phyloP scores from a whole-genome alignment of 208 protist genomes.

The Wallacemonas collosoma region DNA sequence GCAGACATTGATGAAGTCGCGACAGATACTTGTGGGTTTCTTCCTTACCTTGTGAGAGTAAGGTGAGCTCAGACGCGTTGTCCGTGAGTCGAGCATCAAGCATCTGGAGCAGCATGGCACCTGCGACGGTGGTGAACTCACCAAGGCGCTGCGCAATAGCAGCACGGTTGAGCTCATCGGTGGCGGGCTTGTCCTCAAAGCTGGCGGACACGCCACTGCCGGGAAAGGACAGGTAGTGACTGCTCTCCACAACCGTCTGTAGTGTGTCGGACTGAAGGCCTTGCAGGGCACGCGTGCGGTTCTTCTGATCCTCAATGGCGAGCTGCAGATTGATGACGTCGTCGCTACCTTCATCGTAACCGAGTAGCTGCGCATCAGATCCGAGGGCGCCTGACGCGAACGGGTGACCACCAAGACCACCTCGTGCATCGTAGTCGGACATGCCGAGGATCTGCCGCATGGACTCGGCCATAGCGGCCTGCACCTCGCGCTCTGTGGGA shows the following conservation, averaged over 20 bases:
- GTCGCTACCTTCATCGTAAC: conserved; percentile 17
- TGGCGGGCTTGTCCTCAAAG: not conserved
- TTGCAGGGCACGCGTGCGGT: not conserved
- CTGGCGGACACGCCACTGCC: not conserved
- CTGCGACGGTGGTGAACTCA: conserved; percentile 42
- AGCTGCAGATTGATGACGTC: conserved; percentile 18
- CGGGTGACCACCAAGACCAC: not conserved
- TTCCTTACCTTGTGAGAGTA: conserved; percentile 15
- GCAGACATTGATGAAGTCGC: conserved; percentile 40
- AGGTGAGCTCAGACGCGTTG: not conserved
- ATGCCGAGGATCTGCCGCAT: conserved; percentile 6
- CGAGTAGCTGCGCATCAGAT: not conserved
- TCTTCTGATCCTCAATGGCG: conserved; percentile 17
- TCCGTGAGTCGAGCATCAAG: not conserved
- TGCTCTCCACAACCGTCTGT: not conserved
- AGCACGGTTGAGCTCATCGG: conserved; percentile 14
- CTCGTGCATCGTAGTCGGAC: not conserved
- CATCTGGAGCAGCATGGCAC: conserved; percentile 38
- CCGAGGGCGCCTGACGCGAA: not conserved
- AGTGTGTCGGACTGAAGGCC: conserved; percentile 7
- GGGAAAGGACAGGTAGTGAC: conserved; percentile 9
- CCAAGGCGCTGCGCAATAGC: conserved; percentile 42
- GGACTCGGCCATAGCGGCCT: conserved; percentile 6
- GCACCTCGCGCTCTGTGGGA: conserved; percentile 6
- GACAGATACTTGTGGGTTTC: conserved; percentile 36